Percentiles rank a stretch among this genome's conserved stretches.
Conservation (phyloP, 495 filamentous ascomycete genomes). For the Jackrogersella multiformis region DNA sequence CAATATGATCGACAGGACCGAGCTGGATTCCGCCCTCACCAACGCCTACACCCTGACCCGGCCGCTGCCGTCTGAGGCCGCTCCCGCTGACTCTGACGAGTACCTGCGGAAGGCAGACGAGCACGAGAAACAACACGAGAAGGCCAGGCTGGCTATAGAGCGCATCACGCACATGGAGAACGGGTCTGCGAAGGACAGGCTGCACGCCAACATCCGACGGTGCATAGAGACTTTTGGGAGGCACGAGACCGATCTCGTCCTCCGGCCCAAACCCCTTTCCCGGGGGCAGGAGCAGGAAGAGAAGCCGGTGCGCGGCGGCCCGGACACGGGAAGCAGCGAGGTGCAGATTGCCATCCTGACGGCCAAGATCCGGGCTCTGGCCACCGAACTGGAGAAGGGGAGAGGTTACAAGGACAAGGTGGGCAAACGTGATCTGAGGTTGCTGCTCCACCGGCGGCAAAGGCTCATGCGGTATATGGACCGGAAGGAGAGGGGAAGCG, state of each 20-base stretch:
- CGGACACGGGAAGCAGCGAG: slow-evolving; percentile 91
- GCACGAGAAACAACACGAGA: slow-evolving; percentile 59
- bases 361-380: slow-evolving; percentile 86
- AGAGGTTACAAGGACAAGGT: slow-evolving; percentile 78
- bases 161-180: slow-evolving; percentile 80
- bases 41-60: slow-evolving; percentile 70
- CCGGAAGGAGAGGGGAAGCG: slow-evolving; percentile 87
- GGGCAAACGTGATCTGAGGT: slow-evolving; percentile 87
- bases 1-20: slow-evolving; percentile 72
- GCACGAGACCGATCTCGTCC: slow-evolving; percentile 80
- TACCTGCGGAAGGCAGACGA: slow-evolving; percentile 50
- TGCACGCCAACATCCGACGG: slow-evolving; percentile 79
- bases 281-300: slow-evolving; percentile 51
- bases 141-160: slow-evolving; percentile 70
- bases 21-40: slow-evolving; percentile 70
- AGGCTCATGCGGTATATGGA: slow-evolving; percentile 86
- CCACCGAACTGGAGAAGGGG: slow-evolving; percentile 65
- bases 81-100: slow-evolving; percentile 55
- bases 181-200: slow-evolving; percentile 76
- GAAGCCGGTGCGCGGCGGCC: slow-evolving; percentile 77
- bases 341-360: slow-evolving; percentile 98
- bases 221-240: slow-evolving; percentile 90
- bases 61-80: slow-evolving; percentile 56
- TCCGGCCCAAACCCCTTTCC: slow-evolving; percentile 64
- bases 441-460: slow-evolving; percentile 89